A percentile compares a stretch with the other conserved stretches of the same genome.
Evolutionary conservation across 495 filamentous ascomycete genomes (phyloP).

Genomic region (Saxophila tyrrhenica): DNA sequence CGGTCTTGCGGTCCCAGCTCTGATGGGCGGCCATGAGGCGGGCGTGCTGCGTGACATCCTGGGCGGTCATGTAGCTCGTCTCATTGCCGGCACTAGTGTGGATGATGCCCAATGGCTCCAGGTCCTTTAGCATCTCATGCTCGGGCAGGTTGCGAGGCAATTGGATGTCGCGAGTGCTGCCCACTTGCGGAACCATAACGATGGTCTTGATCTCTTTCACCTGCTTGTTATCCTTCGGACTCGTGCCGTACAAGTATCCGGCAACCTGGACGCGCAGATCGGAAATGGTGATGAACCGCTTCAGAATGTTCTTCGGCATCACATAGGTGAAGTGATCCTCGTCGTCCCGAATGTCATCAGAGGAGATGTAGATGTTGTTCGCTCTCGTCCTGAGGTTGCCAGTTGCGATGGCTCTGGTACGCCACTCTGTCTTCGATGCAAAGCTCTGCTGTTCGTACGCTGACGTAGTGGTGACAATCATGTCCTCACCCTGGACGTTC

Average conservation of each 20-base stretch:
- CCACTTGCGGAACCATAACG: slow-evolving; percentile 95
- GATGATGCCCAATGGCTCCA: slow-evolving; percentile 92
- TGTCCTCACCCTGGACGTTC: slow-evolving; percentile 94
- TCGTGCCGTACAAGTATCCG: slow-evolving; percentile 88
- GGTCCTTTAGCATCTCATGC: slow-evolving; percentile 74
- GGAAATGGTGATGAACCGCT: slow-evolving; percentile 95
- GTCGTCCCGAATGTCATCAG: slow-evolving; percentile 73
- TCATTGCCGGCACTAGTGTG: slow-evolving; percentile 94
- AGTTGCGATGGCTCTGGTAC: slow-evolving; percentile 89
- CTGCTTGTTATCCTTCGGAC: slow-evolving; percentile 85
- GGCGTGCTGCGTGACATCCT: slow-evolving; percentile 88
- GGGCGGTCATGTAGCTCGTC: slow-evolving; percentile 86
- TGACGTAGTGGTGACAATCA: slow-evolving; percentile 95
- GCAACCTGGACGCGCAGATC: slow-evolving; percentile 95
- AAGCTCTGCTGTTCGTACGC: slow-evolving; percentile 96
- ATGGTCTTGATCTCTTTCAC: slow-evolving; percentile 96
- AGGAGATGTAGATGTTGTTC: slow-evolving; percentile 98
- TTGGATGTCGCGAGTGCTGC: slow-evolving; percentile 82
- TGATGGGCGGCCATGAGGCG: slow-evolving; percentile 72
- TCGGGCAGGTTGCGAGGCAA: slow-evolving; percentile 74
- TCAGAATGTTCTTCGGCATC: slow-evolving; percentile 98
- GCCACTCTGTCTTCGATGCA: slow-evolving; percentile 98
- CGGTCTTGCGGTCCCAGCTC: slow-evolving; percentile 86
- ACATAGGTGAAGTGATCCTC: slow-evolving; percentile 82
- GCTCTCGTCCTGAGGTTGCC: slow-evolving; percentile 88